Conservation (phyloP, 2,329 filamentous ascomycete genomes). For the Fusarium tricinctum region DNA sequence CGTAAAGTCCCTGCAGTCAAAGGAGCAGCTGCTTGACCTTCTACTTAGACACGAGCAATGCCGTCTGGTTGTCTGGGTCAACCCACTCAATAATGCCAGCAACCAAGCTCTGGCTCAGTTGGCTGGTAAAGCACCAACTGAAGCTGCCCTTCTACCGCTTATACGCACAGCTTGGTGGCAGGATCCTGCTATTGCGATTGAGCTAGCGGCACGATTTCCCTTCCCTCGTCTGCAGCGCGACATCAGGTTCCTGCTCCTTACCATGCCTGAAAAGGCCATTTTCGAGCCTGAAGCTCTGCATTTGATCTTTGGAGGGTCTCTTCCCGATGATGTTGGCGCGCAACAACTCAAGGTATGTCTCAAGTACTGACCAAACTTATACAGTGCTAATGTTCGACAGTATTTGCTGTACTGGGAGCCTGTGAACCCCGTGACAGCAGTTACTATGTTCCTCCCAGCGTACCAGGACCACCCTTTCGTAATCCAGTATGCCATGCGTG, state of each 20-base stretch:
- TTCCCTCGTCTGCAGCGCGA: slow-evolving; percentile 80
- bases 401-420: slow-evolving; percentile 94
- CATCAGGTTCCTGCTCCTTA: slow-evolving; percentile 83
- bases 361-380: background rate
- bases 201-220: slow-evolving; percentile 84
- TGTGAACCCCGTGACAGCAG: slow-evolving; percentile 91
- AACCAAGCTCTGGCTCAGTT: slow-evolving; percentile 57
- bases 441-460: slow-evolving; percentile 91
- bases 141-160: slow-evolving; percentile 70
- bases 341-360: slow-evolving; percentile 83
- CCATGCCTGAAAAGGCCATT: slow-evolving; percentile 86
- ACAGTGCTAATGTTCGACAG: slow-evolving; percentile 57
- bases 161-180: slow-evolving; percentile 89
- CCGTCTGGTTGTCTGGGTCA: slow-evolving; percentile 89
- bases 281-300: slow-evolving; percentile 86
- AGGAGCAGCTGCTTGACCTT: slow-evolving; percentile 85
- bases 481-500: slow-evolving; percentile 96
- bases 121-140: slow-evolving; percentile 56
- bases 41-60: slow-evolving; percentile 88
- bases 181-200: slow-evolving; percentile 86
- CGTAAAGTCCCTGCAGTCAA: slow-evolving; percentile 77
- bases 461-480: slow-evolving; percentile 94
- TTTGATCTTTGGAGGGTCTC: slow-evolving; percentile 80
- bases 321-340: slow-evolving; percentile 81
- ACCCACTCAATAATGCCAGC: slow-evolving; percentile 75